Conservation (phyloP, 2,329 filamentous ascomycete genomes). For the Chaetomium strumarium region DNA sequence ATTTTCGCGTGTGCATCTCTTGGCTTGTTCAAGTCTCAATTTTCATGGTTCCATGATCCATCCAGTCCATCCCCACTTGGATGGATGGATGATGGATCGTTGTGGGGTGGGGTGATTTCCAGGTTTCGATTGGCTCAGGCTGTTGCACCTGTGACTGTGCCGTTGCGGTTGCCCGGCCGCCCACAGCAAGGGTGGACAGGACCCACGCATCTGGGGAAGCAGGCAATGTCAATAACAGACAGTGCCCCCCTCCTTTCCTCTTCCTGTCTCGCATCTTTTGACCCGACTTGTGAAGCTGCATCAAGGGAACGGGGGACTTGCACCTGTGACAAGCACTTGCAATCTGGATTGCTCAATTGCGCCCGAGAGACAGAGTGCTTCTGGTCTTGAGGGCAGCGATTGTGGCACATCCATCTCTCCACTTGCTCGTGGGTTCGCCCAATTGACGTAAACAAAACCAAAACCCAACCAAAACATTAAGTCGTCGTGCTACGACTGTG, state of each 20-base stretch:
- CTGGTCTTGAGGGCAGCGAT: not conserved
- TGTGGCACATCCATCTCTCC: not conserved
- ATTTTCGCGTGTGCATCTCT: not conserved
- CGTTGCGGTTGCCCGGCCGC: conserved; percentile 12
- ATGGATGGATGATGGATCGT: not conserved
- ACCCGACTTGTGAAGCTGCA: not conserved
- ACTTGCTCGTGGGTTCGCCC: not conserved
- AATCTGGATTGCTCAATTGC: not conserved
- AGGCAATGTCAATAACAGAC: conserved; percentile 8
- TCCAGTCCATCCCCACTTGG: not conserved
- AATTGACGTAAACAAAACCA: not conserved
- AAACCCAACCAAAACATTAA: not conserved
- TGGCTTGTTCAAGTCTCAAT: not conserved
- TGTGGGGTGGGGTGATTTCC: not conserved
- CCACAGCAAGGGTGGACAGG: not conserved
- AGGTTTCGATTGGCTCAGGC: not conserved
- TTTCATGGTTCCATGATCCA: not conserved
- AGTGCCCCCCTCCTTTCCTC: not conserved
- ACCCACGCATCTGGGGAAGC: not conserved
- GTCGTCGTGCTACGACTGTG: no score
- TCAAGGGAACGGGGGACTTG: not conserved
- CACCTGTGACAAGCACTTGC: not conserved
- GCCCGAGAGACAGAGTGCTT: not conserved
- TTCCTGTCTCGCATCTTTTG: not conserved
- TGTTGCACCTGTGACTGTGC: not conserved